Conservation (phyloP, 345 rosid species). For the Pseudoturritis turrita region DNA sequence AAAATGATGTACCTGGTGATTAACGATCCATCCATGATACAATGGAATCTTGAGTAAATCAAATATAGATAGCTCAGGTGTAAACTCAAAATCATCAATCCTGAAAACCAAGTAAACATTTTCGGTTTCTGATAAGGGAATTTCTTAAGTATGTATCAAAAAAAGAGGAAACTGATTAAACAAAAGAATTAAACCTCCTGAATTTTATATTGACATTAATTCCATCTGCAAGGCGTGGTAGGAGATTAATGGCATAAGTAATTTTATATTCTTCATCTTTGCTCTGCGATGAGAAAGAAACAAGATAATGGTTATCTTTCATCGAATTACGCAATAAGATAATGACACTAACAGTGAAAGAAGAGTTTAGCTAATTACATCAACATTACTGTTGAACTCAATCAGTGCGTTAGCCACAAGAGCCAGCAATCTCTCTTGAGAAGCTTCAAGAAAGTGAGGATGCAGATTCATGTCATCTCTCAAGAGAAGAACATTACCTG, state of each 20-base stretch:
- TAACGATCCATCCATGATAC: conserved; percentile 92
- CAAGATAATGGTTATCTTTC: not conserved
- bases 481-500: conserved; percentile 82
- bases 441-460: conserved; percentile 51
- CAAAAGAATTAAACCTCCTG: conserved; percentile 50
- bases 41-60: conserved; percentile 75
- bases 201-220: conserved; percentile 79
- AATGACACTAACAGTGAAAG: not conserved
- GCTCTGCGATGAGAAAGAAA: conserved; percentile 35
- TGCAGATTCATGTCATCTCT: conserved; percentile 52
- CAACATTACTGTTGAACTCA: conserved; percentile 47
- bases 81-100: conserved; percentile 80
- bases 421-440: conserved; percentile 65
- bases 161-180: not conserved
- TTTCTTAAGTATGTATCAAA: not conserved
- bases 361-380: too few relatives aligned
- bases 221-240: conserved; percentile 68
- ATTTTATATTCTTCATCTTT: conserved; percentile 68
- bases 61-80: conserved; percentile 77
- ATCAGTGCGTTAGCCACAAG: conserved; percentile 59
- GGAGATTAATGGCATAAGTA: conserved; percentile 75
- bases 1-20: conserved; percentile 49
- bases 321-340: too few relatives aligned
- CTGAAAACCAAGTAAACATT: conserved; percentile 38
- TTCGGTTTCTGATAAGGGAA: not conserved